Evolutionary conservation across 2,329 filamentous ascomycete species (phyloP), one percentile per base, ranked within the genome.

Genomic region (Diplodia mutila): DNA sequence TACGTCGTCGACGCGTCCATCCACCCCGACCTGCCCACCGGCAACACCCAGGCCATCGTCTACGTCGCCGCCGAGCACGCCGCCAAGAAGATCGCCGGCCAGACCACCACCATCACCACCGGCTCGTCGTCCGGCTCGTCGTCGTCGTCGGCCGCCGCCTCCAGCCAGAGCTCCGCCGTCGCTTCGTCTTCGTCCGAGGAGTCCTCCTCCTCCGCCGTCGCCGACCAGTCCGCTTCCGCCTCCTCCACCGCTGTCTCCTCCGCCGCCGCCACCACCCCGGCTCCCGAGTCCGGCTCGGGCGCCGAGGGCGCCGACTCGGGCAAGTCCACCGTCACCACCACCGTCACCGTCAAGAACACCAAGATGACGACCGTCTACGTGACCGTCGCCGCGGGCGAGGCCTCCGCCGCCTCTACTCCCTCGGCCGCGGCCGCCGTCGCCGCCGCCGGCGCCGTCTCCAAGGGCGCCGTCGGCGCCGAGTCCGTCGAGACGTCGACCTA

Each of bases 11-110:
- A 91, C 72, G 89, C 86, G 0, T 86, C 85, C 69, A 88, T 91
- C 73, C 90, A 91, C 79, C 89, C 90, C 0, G 89, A 90, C 70
- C 86, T 91, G 71, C 84, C 88, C 2, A 88, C 88, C 0, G 87
- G 88, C 21, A 92, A 92, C 78, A 90, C 90, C 1, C 86, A 87
- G 57, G 85, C 87, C 1, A 85, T 87, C 48, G 86, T 91, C 71
- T 87, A 91, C 75, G 82, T 88, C 42, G 87, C 85, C 21, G 85
- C 88, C 21, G 89, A 91, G 80, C 83, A 84, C 51, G 88, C 88
- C 9, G 84, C 84, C 4, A 81, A 82, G 71, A 84, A 78, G 71
- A 85, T 86, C 69, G 72, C 86, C 21, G 82, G 81, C 21, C 71
- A 84, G 23, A 68, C 59, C 21, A 37, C 57, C 29, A 65, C 65